phyloP scores from a whole-genome alignment of 768 basidiomycete genomes.

The Naganishia vaughanmartiniae region DNA sequence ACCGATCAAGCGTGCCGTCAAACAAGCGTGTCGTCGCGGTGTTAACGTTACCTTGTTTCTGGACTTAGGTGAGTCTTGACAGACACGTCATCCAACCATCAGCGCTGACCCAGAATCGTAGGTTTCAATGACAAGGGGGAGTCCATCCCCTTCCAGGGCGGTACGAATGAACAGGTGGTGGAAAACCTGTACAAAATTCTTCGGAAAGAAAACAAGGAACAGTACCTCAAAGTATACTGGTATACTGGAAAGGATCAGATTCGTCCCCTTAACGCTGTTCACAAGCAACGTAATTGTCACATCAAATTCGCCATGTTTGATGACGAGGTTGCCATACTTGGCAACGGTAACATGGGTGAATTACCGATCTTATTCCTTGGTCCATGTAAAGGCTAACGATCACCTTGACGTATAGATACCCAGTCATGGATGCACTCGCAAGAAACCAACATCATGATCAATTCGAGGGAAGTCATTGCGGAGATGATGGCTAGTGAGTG shows the following conservation, averaged over 20 bases:
- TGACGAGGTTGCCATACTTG: constrained; percentile 64
- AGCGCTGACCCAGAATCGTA: constrained; percentile 7
- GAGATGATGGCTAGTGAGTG: constrained; percentile 59
- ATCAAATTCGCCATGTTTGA: constrained; percentile 70
- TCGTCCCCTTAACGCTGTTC: constrained; percentile 64
- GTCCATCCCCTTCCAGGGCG: constrained; percentile 66
- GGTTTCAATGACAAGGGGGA: constrained; percentile 62
- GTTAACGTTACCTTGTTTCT: constrained; percentile 64
- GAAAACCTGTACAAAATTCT: constrained; percentile 61
- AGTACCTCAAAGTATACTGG: constrained; percentile 55
- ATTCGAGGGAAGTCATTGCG: constrained; percentile 58
- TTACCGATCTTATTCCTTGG: not conserved
- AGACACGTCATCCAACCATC: constrained; percentile 47
- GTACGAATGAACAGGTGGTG: constrained; percentile 69
- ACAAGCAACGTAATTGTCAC: constrained; percentile 70
- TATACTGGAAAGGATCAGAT: constrained; percentile 67
- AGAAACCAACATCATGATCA: constrained; percentile 67
- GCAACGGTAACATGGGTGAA: constrained; percentile 64
- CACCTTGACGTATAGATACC: constrained; percentile 54
- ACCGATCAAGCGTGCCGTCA: constrained; percentile 62
- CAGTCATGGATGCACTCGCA: constrained; percentile 73
- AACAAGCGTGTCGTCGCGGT: constrained; percentile 64
- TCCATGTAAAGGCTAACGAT: not conserved
- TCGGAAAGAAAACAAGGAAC: constrained; percentile 55
- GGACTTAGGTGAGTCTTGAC: constrained; percentile 56